Percentiles rank a stretch among this genome's conserved stretches.
These are phyloP conservation scores for Mycena kentingensis DNA, from an alignment of 768 basidiomycete genomes.

Conservation along the genomic window DNA sequence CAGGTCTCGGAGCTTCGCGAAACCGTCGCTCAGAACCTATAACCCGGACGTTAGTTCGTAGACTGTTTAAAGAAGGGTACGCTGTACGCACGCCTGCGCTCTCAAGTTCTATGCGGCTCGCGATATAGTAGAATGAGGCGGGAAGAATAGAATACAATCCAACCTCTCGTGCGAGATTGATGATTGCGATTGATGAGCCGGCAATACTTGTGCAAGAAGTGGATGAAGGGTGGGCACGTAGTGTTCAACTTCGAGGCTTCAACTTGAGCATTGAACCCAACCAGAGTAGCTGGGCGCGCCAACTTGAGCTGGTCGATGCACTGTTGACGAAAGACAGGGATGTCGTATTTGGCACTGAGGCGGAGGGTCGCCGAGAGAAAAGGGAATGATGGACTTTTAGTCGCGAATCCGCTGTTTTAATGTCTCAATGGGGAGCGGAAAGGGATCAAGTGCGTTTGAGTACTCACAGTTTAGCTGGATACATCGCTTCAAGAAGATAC, in stretches of 20 bases:
- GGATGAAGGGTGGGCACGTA: not conserved
- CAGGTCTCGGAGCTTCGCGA: too few relatives aligned
- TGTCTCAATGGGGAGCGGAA: not conserved
- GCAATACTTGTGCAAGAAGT: too few relatives aligned
- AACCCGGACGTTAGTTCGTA: not conserved
- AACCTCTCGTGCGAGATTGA: constrained; percentile 1
- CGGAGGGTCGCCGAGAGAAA: constrained; percentile 1
- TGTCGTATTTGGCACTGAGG: constrained; percentile 7
- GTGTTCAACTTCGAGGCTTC: too few relatives aligned
- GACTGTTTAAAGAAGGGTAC: not conserved
- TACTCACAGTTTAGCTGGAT: constrained; percentile 11
- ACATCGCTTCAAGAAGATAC: constrained; percentile 38
- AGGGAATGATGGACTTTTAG: not conserved
- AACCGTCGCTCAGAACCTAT: too few relatives aligned
- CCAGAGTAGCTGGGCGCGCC: not conserved
- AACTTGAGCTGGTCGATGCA: not conserved
- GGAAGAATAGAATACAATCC: constrained; percentile 9
- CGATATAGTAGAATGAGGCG: not conserved
- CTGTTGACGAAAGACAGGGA: constrained; percentile 2
- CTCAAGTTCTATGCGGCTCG: not conserved
- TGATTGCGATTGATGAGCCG: not conserved
- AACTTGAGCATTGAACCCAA: not conserved
- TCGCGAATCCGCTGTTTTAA: not conserved
- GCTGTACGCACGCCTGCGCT: too few relatives aligned
- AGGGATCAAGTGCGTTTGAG: not conserved